Evolutionary conservation across 2,329 filamentous ascomycete species (phyloP).

Genomic region (Cytospora chrysosperma): DNA sequence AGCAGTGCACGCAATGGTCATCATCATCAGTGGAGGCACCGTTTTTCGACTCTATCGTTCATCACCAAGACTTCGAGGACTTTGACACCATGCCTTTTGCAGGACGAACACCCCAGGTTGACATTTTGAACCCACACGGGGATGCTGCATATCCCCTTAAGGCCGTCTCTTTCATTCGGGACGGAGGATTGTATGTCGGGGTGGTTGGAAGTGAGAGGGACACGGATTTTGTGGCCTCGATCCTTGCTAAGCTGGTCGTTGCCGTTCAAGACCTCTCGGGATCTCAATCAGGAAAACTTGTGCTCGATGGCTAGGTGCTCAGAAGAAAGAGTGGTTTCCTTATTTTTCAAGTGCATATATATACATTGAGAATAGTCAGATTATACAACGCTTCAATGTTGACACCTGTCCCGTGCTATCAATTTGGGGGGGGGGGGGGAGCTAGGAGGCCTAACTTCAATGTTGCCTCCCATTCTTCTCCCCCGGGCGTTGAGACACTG

Average conservation of each 20-base stretch:
- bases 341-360: neutral
- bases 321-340: neutral
- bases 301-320: neutral
- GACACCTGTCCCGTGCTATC: too few relatives aligned
- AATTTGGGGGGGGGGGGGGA: too few relatives aligned
- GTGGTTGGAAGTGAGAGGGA: constrained; percentile 44
- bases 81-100: constrained; percentile 44
- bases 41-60: constrained; percentile 37
- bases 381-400: too few relatives aligned
- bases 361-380: too few relatives aligned
- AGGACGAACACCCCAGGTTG: constrained; percentile 30
- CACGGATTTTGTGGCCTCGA: constrained; percentile 35
- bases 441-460: too few relatives aligned
- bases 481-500: too few relatives aligned
- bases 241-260: constrained; percentile 34
- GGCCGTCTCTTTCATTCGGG: constrained; percentile 43
- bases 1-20: constrained; percentile 37
- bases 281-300: neutral
- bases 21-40: constrained; percentile 31
- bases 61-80: constrained; percentile 40
- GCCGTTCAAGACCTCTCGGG: constrained; percentile 23
- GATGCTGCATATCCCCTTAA: constrained; percentile 43
- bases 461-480: too few relatives aligned
- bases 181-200: constrained; percentile 41
- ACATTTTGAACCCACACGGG: constrained; percentile 38